Conservation (phyloP, 768 basidiomycete species). For the Cubamyces lactineus region DNA sequence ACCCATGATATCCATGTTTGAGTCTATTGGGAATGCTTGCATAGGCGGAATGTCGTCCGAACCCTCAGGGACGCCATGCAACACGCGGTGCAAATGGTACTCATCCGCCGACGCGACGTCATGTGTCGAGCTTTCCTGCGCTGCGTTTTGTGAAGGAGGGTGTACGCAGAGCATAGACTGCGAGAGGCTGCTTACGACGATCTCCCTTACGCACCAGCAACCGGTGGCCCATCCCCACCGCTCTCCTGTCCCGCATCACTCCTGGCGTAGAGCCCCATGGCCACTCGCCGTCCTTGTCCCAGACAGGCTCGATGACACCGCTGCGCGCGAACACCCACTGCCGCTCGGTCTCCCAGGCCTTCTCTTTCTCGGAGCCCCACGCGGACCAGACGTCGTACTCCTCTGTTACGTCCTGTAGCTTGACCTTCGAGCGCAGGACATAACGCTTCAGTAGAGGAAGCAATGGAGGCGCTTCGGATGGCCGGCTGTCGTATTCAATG, state of each 20-base stretch:
- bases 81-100: slow-evolving; percentile 78
- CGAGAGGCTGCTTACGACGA: slow-evolving; percentile 59
- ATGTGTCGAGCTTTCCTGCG: slow-evolving; percentile 58
- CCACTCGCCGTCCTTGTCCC: slow-evolving; percentile 52
- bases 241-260: slow-evolving; percentile 64
- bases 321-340: slow-evolving; percentile 65
- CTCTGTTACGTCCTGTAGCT: slow-evolving; percentile 73
- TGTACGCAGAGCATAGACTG: slow-evolving; percentile 7
- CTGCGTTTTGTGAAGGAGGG: slow-evolving; percentile 37
- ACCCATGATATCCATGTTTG: slow-evolving; percentile 93
- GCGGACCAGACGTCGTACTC: slow-evolving; percentile 83
- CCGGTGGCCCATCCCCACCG: slow-evolving; percentile 78
- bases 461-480: slow-evolving; percentile 63
- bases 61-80: slow-evolving; percentile 89
- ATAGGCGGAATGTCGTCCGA: slow-evolving; percentile 71
- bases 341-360: slow-evolving; percentile 44
- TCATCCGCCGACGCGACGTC: slow-evolving; percentile 54
- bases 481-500: slow-evolving; percentile 69
- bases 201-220: slow-evolving; percentile 71
- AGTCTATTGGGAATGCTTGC: slow-evolving; percentile 90
- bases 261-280: slow-evolving; percentile 65
- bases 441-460: slow-evolving; percentile 78
- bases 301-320: slow-evolving; percentile 77
- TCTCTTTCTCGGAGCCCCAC: slow-evolving; percentile 61
- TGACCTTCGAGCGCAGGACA: slow-evolving; percentile 88